Evolutionary conservation across 306 rosid species (phyloP).

Genomic region (Neltuma alba): DNA sequence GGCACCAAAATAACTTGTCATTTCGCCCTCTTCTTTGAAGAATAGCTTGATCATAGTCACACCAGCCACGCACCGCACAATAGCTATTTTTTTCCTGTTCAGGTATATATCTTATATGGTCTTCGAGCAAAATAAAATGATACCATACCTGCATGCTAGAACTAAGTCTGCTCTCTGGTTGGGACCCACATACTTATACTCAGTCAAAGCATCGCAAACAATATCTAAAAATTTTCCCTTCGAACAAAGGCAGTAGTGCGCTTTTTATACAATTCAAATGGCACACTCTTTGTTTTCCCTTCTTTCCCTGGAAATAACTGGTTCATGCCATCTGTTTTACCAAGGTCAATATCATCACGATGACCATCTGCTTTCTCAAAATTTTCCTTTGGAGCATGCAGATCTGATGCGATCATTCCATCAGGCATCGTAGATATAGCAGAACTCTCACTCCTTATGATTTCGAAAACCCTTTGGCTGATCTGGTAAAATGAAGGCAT

Average conservation of each 20-base stretch:
- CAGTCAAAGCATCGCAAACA: conserved; percentile 80
- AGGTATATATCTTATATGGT: not conserved
- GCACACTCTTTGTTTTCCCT: conserved; percentile 50
- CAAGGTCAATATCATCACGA: not conserved
- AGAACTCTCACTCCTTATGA: conserved; percentile 50
- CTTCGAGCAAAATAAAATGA: conserved; percentile 17
- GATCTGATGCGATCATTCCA: conserved; percentile 37
- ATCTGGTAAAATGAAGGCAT: conserved; percentile 57
- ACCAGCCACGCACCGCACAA: not conserved
- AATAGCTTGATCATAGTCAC: conserved; percentile 12
- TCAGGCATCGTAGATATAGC: conserved; percentile 47
- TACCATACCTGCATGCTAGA: conserved; percentile 83
- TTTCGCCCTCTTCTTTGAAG: not conserved
- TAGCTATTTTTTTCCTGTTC: not conserved
- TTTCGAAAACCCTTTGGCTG: conserved; percentile 79
- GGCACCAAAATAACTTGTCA: not conserved
- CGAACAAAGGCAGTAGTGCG: conserved; percentile 74
- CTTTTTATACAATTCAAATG: conserved; percentile 81
- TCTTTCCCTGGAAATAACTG: conserved; percentile 42
- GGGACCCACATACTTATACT: conserved; percentile 92
- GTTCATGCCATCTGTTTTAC: conserved; percentile 41
- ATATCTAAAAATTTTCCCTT: conserved; percentile 71
- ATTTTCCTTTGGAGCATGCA: conserved; percentile 34
- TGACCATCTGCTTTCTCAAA: conserved; percentile 40
- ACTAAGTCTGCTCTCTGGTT: conserved; percentile 84